Base-by-base conservation (phyloP, 2,329 filamentous ascomycete genomes). In the Drechslera avenae region DNA sequence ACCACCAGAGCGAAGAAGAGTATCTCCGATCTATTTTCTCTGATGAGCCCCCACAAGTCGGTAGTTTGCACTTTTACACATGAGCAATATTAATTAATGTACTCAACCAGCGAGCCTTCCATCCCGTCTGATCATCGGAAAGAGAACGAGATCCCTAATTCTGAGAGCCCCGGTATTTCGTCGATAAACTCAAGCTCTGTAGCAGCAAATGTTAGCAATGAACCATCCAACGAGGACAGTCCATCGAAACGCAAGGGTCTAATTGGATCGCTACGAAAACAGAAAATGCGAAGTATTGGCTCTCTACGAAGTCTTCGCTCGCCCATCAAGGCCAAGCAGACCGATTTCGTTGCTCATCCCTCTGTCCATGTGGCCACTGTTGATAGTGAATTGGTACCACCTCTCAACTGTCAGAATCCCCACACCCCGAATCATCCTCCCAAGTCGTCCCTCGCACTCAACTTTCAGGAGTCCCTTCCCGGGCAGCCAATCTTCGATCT, bases 1-100 rank as follows among this genome's bases (percentile, higher is more conserved):
- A 59, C 58, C 16, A 41, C 68, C 35, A 57, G 59, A 43, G 62
- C 63, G 10, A 71, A 63, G 47, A 69, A 66, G 54, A 71, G 68
- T 36, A 49, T 69, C 32, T 62, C 66, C 5, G 64, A 62, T 13
- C 60, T 70, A 49, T 63, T 66, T 56, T 54, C 55, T 28, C 45
- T 43, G n/a, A 39, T 58, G 5, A 45, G 30, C n/a, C 21, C 17
- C 13, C 13, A 40, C 9, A 21, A 23, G 36, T 45, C 21, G 26
- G 47, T 50, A 4, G 6, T 9, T 5, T 5, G 8, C 18, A 10
- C 13, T 36, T 4, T 13, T 23, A 2, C 6, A 17, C n/a, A 28
- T 41, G 3, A 33, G 10, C 33, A 3, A 32, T 46, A 19, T 54
- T 59, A 10, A 19, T 54, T 59, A 10, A 59, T 35, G 32, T 7